Conservation (phyloP, 257 asterid genomes). For the Echium plantagineum region DNA sequence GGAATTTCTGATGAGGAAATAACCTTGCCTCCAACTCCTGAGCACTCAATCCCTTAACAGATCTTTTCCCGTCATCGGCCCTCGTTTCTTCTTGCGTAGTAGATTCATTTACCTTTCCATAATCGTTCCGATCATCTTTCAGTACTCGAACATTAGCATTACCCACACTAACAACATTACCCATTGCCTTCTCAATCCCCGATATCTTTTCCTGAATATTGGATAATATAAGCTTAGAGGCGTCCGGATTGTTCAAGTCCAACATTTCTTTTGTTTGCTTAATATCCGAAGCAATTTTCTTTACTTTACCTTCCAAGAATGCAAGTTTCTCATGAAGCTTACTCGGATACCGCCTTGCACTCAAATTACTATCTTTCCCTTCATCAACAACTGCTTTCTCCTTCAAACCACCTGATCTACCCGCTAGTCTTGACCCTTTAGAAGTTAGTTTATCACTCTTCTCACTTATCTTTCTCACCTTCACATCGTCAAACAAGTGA, state of each 20-base stretch:
- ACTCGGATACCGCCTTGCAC: slow-evolving; percentile 37
- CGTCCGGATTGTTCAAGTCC: slow-evolving; percentile 49
- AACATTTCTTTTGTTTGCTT: slow-evolving; percentile 69
- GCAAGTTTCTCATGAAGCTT: slow-evolving; percentile 76
- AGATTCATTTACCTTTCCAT: slow-evolving; percentile 3
- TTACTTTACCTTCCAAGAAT: slow-evolving; percentile 69
- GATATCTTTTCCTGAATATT: slow-evolving; percentile 66
- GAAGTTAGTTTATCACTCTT: slow-evolving; percentile 19
- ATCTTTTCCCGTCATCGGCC: slow-evolving; percentile 20
- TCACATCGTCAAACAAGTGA: slow-evolving; percentile 15
- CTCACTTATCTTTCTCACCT: slow-evolving; percentile 18
- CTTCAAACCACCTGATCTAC: slow-evolving; percentile 18
- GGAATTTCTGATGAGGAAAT: slow-evolving; percentile 71
- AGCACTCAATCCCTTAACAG: slow-evolving; percentile 42
- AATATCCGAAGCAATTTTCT: slow-evolving; percentile 65
- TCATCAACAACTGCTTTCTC: slow-evolving; percentile 23
- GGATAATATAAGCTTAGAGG: slow-evolving; percentile 50
- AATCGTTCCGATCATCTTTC: slow-evolving; percentile 15
- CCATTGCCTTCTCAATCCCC: slow-evolving; percentile 73
- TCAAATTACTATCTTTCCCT: slow-evolving; percentile 7
- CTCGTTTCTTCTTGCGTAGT: slow-evolving; percentile 15
- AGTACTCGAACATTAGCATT: slow-evolving; percentile 17
- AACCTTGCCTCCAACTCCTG: slow-evolving; percentile 56
- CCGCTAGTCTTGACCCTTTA: slow-evolving; percentile 24
- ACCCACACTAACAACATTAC: slow-evolving; percentile 26